Conservation (phyloP, 768 basidiomycete species). For the Mycena belliarum region DNA sequence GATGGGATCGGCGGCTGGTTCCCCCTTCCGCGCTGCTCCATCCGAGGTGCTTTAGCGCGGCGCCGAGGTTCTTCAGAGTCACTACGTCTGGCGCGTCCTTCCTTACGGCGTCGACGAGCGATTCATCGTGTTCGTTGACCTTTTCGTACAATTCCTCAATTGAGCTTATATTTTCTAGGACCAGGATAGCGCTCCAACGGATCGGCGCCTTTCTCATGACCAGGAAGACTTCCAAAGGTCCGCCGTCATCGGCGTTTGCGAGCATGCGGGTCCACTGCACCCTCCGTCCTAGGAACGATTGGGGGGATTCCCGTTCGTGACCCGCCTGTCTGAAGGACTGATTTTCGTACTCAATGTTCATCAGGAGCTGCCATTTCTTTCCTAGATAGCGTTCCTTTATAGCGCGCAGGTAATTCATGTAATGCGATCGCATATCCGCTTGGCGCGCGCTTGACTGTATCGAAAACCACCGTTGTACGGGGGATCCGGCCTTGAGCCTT, state of each 20-base stretch:
- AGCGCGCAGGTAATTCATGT: neutral
- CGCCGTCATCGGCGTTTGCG: neutral
- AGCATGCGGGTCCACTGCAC: neutral
- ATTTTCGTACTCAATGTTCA: neutral
- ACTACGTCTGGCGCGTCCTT: neutral
- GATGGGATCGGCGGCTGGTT: no score
- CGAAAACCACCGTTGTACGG: neutral
- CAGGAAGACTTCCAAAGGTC: neutral
- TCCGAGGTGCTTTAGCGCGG: no score
- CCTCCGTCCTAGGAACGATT: neutral
- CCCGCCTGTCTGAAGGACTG: conserved; percentile 1
- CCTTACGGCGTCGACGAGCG: neutral
- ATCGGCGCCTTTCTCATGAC: neutral
- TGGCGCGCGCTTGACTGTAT: neutral
- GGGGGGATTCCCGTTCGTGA: neutral
- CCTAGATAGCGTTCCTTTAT: no score
- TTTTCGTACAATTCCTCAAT: neutral
- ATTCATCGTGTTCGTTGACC: neutral
- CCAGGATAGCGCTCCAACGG: neutral
- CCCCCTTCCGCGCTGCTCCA: no score
- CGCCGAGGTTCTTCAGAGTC: no score
- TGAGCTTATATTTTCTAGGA: neutral
- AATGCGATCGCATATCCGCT: neutral
- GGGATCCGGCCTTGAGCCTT: neutral
- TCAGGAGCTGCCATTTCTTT: neutral